Evolutionary conservation across 257 asterid species (phyloP).

Genomic region (Solanum chilense): DNA sequence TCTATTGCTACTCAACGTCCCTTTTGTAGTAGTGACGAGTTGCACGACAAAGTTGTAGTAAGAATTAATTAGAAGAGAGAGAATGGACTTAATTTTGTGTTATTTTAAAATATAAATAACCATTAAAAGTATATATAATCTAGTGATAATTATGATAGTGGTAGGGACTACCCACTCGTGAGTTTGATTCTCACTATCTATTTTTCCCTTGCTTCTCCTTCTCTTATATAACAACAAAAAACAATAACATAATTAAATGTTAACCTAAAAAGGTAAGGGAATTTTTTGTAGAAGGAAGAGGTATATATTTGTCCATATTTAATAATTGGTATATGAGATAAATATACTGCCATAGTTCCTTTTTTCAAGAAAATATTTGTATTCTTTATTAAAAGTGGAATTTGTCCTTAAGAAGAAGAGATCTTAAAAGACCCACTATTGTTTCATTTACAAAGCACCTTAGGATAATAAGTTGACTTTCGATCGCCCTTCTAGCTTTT

Average conservation of each 20-base stretch:
- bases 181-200: neutral
- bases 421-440: neutral
- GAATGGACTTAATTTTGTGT: neutral
- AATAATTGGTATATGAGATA: neutral
- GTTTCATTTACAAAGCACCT: neutral
- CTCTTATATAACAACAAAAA: neutral
- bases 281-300: neutral
- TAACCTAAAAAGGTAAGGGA: neutral
- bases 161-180: neutral
- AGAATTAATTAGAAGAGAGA: neutral
- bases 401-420: neutral
- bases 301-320: neutral
- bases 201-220: neutral
- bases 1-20: too few species aligned
- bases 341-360: neutral
- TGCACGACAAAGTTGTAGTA: neutral
- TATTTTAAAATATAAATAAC: neutral
- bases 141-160: neutral
- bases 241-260: neutral
- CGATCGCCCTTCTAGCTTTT: neutral
- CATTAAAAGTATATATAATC: too few species aligned
- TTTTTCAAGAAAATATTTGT: neutral
- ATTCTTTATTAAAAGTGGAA: neutral
- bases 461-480: neutral
- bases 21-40: too few species aligned